A percentile compares a stretch with the other conserved stretches of the same genome.
Conservation (phyloP, 345 rosid species). For the Syzygium aqueum region DNA sequence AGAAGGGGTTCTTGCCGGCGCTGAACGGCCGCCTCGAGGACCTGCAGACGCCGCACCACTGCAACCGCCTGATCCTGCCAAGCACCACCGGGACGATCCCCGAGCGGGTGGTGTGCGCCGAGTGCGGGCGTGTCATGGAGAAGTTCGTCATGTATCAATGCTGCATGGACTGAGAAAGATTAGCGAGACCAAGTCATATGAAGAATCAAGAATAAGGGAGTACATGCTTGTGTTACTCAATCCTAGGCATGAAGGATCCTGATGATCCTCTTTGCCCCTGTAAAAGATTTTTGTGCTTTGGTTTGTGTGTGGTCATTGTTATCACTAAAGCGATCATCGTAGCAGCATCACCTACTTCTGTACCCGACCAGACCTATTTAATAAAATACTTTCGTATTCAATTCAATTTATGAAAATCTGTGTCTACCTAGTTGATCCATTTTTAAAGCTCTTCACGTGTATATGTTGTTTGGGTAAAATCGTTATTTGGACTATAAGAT, state of each 20-base stretch:
- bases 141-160: constrained; percentile 55
- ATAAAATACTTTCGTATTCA: too few species aligned
- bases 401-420: too few species aligned
- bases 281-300: not conserved
- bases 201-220: not conserved
- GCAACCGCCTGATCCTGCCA: constrained; percentile 45
- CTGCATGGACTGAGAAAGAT: constrained; percentile 30
- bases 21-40: constrained; percentile 16
- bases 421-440: too few species aligned
- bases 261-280: not conserved
- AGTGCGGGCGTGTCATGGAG: constrained; percentile 47
- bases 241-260: not conserved
- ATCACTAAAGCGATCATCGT: not conserved
- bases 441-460: too few species aligned
- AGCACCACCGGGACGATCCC: constrained; percentile 29
- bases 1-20: constrained; percentile 33
- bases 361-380: too few species aligned
- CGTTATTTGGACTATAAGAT: too few species aligned
- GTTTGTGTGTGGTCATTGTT: not conserved
- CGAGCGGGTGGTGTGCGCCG: constrained; percentile 45
- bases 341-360: not conserved
- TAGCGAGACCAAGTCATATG: not conserved
- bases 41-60: constrained; percentile 28
- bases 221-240: not conserved
- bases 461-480: too few species aligned